Evolutionary conservation across 2,329 filamentous ascomycete genomes (phyloP).

Genomic region (Beauveria caledonica): DNA sequence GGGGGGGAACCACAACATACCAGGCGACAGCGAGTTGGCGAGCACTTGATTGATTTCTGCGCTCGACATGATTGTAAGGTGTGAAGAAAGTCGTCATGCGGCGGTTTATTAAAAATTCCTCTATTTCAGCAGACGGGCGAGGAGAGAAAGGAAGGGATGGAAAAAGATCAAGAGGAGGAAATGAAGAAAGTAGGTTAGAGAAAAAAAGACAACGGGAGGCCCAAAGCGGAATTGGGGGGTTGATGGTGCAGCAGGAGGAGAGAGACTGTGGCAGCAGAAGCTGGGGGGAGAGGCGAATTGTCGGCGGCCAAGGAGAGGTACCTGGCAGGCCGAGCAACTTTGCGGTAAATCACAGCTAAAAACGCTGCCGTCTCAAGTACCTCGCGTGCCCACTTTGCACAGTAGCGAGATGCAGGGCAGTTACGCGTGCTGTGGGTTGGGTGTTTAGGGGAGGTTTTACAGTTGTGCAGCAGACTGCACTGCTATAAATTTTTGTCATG

Average conservation of each 20-base stretch:
- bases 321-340: background rate
- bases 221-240: slow-evolving; percentile 11
- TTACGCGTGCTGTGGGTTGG: background rate
- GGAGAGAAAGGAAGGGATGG: slow-evolving; percentile 10
- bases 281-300: background rate
- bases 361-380: background rate
- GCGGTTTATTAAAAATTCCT: slow-evolving; percentile 15
- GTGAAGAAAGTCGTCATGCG: slow-evolving; percentile 29
- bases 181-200: slow-evolving; percentile 1
- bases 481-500: too few species aligned
- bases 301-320: background rate
- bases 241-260: slow-evolving; percentile 1
- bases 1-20: slow-evolving; percentile 45
- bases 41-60: slow-evolving; percentile 98
- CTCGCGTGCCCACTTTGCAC: background rate
- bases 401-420: background rate
- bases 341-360: background rate
- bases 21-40: slow-evolving; percentile 89
- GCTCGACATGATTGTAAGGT: slow-evolving; percentile 51
- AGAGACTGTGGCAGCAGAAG: background rate
- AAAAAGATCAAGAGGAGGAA: background rate
- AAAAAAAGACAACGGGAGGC: slow-evolving; percentile 7
- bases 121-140: background rate
- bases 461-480: background rate
- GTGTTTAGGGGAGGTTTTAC: background rate